Base-by-base conservation (phyloP, 2,329 filamentous ascomycete species). In the Ceratocystis cacaofunesta region DNA sequence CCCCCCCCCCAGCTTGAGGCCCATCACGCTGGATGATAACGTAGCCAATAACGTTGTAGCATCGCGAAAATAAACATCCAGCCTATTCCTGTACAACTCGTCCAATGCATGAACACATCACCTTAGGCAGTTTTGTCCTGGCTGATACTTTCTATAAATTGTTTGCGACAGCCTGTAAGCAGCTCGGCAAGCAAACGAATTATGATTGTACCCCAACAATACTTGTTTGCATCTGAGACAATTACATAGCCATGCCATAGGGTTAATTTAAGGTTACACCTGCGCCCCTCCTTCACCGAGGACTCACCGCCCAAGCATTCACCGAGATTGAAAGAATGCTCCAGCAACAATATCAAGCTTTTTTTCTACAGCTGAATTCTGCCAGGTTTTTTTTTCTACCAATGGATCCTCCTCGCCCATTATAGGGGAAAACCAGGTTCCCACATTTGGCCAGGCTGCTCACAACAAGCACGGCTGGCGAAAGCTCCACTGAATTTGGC, bases 331-430 rank as follows among this genome's bases (percentile, higher is more conserved):
- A 30, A 50, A 66, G 65, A 66, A 66, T 60, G 65, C 61, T 66
- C 64, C 61, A 63, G 65, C 30, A 66, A 50, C 64, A 22, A 15
- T 10, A 7, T n/a, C 52, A 58, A 58, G 52, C 52, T 58, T 58
- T 58, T 58, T 32, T 58, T 32, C n/a, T 48, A 25, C 41, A 58
- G 30, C 32, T 55, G 36, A 22, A 62, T 65, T 65, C 64, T 65
- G 58, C 64, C 64, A 62, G 44, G 44, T 55, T 65, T 62, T 61
- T 62, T 62, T 61, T 65, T 50, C 64, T 62, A 28, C 28, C 52
- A 58, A 30, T 41, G 36, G 8, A 58, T 30, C 52, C 52, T 30
- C 12, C 28, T 30, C n/a, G 30, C 22, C 5, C 55, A 41, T 19
- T 30, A 57, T 30, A 32, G 52, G 52, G 28, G 52, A 58, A 41